Evolutionary conservation across 176 grass and related monocot species (phyloP), one percentile per base, ranked within the genome.

Genomic region (Saccharum officinarum): DNA sequence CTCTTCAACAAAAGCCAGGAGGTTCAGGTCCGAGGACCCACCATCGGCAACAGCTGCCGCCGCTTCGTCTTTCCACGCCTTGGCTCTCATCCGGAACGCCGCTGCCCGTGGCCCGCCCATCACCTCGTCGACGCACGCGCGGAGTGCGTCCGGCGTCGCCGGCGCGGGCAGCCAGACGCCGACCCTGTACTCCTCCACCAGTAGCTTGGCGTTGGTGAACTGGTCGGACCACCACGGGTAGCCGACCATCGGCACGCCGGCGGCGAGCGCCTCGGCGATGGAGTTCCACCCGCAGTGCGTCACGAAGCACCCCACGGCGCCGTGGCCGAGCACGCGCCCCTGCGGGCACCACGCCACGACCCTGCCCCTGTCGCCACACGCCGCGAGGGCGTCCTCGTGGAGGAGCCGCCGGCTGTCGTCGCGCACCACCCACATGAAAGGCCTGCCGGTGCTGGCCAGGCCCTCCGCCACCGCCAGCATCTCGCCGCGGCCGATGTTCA

Each of bases 231-330:
- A 91, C 83, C 87, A 83, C 22, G 92, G 92, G 77, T 89, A 88
- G 16, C 80, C 86, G 7, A 94, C n/a, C 38, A 94, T 30, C 3
- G 89, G 92, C 71, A 94, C 84, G 13, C 92, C 89, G 0, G 80
- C 92, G 0, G 89, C 73, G 5, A 91, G 72, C 67, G 80, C 84
- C 87, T 94, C 92, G 7, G n/a, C 15, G 12, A 69, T 41, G 22
- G 94, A 97, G 89, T 97, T 97, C 94, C 89, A 93, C 1, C 94
- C 94, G 79, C 94, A 97, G 69, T 97, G 94, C 25, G 82, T 91
- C 3, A 97, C 33, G 73, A 93, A 97, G 44, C 91, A 90, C 0
- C 89, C 91, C 0, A 88, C 92, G 0, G 94, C 80, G 23, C 1
- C 15, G 64, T 97, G 94, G 4, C n/a, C 1, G 10, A 94, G 87